Evolutionary conservation across 805 yeast genomes (phyloP).

Genomic region (Torulaspora franciscae): DNA sequence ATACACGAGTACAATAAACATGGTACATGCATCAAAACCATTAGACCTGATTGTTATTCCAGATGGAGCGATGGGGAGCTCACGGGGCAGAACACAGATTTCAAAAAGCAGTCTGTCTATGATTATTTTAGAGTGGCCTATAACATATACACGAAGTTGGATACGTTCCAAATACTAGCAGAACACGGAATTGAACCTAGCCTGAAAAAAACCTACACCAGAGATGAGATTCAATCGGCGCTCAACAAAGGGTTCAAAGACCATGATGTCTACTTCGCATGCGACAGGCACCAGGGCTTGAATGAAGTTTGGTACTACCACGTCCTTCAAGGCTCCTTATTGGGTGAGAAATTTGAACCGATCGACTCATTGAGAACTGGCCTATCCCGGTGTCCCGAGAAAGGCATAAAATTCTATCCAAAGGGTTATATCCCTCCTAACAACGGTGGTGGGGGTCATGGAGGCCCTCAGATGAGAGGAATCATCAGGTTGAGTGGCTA

Average conservation of each 20-base stretch:
- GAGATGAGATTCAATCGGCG: constrained; percentile 50
- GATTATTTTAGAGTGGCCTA: constrained; percentile 66
- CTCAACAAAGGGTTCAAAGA: constrained; percentile 46
- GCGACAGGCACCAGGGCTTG: constrained; percentile 47
- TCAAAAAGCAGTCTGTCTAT: constrained; percentile 43
- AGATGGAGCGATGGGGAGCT: constrained; percentile 25
- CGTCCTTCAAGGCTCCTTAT: constrained; percentile 64
- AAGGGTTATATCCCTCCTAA: constrained; percentile 43
- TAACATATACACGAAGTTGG: constrained; percentile 50
- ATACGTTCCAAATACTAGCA: constrained; percentile 64
- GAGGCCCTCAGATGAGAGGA: constrained; percentile 28
- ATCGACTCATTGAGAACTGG: constrained; percentile 49
- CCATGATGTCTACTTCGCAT: constrained; percentile 54
- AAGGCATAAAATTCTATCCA: constrained; percentile 69
- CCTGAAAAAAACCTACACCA: constrained; percentile 49
- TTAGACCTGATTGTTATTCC: constrained; percentile 66
- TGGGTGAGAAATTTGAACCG: constrained; percentile 58
- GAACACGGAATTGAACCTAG: constrained; percentile 71
- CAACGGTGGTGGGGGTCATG: constrained; percentile 16
- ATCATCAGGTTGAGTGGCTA: constrained; percentile 34
- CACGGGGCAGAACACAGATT: constrained; percentile 7
- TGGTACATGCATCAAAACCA: constrained; percentile 84
- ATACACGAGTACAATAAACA: constrained; percentile 90
- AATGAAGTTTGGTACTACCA: constrained; percentile 71
- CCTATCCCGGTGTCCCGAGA: constrained; percentile 58